Conservation (phyloP, 257 asterid genomes). For the Nicotiana undulata region DNA sequence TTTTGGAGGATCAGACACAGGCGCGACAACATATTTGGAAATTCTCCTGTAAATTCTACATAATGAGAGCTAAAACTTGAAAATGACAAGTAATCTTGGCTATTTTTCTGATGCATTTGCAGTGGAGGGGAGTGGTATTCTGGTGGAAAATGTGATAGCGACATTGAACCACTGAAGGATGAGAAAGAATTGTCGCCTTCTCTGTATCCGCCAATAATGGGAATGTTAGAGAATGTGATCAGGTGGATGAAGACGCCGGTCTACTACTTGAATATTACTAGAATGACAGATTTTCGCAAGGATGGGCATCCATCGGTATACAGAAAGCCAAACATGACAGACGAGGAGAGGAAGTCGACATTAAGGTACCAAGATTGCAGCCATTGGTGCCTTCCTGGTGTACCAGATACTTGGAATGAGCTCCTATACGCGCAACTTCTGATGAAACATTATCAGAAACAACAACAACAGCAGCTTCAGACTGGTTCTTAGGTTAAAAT, state of each 20-base stretch:
- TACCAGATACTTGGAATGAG: conserved; percentile 87
- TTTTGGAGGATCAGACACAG: no score
- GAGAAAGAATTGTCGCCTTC: conserved; percentile 36
- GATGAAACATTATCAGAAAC: conserved; percentile 7
- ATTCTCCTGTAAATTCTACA: background rate
- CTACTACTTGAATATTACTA: conserved; percentile 62
- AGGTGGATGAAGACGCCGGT: conserved; percentile 55
- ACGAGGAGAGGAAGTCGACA: conserved; percentile 21
- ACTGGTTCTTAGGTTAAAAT: no score
- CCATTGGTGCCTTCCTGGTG: conserved; percentile 91
- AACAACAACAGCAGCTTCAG: no score
- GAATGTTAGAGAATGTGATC: conserved; percentile 47
- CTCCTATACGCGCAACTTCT: conserved; percentile 57
- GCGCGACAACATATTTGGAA: no score
- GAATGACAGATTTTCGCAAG: conserved; percentile 64
- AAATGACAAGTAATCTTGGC: background rate
- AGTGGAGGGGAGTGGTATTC: conserved; percentile 96
- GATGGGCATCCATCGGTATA: conserved; percentile 84
- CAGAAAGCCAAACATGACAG: conserved; percentile 45
- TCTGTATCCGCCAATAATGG: conserved; percentile 69
- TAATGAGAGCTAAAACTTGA: background rate
- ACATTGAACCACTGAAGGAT: conserved; percentile 58
- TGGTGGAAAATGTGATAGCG: conserved; percentile 77
- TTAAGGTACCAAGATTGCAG: conserved; percentile 62
- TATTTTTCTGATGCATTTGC: conserved; percentile 14